Base-by-base conservation (phyloP, 169 alveolate genomes). In the Babesia caballi region DNA sequence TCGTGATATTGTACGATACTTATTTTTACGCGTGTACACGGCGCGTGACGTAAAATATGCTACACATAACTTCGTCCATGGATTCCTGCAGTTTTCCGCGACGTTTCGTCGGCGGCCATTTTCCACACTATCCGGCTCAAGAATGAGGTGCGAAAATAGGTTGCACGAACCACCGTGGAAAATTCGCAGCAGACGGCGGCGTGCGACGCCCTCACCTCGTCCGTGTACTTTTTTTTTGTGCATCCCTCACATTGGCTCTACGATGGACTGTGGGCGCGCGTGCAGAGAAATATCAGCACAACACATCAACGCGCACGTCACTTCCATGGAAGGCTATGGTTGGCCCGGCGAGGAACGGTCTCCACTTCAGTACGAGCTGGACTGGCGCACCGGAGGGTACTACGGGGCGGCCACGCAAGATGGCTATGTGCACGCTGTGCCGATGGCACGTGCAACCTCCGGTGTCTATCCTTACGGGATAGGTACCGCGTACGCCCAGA, bases 341-440 rank as follows among this genome's bases (percentile, higher is more conserved):
- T 63, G 60, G 58, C 60, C 73, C 11, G 60, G 61, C 33, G 73
- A 36, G 47, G 73, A 49, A 15, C 47, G 52, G 27, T 47, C 58
- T 32, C 61, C 60, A 11, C 15, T 49, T 14, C 73, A 33, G 49
- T 36, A 12, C 52, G 36, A 32, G n/a, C 8, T 33, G 12, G 52
- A 30, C 32, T 46, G 60, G 60, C 54, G 51, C 42, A 14, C 40
- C 12, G 47, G 47, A 19, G 61, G 35, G 6, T 23, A 42, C 49
- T 47, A 52, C 38, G 73, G 44, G 19, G 4, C 38, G 23, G 8
- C 58, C 17, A 12, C 42, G 35, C n/a, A n/a, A n/a, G 38, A 25
- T 12, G 11, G 56, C 8, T 21, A 19, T 8, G 38, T n/a, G 14
- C 42, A 60, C 36, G 58, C n/a, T 3, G 25, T 41, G n/a, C 21